Conservation (phyloP, 768 basidiomycete genomes). For the Russula virescens region DNA sequence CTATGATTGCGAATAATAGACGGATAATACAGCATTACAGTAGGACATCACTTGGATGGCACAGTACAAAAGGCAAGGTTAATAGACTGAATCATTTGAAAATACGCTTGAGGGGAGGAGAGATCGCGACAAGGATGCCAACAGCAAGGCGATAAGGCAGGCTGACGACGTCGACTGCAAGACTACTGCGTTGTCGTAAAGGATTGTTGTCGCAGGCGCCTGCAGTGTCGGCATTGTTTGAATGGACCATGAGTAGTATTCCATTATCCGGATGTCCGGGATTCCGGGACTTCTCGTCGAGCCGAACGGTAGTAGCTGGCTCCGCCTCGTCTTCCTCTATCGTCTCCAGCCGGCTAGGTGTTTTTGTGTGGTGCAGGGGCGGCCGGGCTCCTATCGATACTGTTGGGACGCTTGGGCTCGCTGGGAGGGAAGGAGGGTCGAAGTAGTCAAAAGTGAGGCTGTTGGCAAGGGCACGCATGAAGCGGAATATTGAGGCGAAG, state of each 20-base stretch:
- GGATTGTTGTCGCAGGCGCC: neutral
- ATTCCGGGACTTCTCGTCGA: conserved; percentile 7
- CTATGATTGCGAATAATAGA: neutral
- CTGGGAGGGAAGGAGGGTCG: conserved; percentile 9
- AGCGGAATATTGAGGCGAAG: neutral
- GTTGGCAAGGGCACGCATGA: conserved; percentile 8
- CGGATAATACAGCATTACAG: neutral
- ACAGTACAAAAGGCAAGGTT: neutral
- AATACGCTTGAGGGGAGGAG: conserved; percentile 23
- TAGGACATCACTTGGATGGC: neutral
- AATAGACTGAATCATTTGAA: conserved; percentile 3
- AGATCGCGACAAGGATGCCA: conserved; percentile 18
- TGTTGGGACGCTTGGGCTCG: conserved; percentile 23
- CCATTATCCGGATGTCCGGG: conserved; percentile 14
- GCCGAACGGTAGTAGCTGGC: neutral
- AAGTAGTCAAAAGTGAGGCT: conserved; percentile 22
- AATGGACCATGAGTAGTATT: neutral
- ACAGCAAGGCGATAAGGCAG: conserved; percentile 24
- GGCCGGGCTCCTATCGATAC: conserved; percentile 23
- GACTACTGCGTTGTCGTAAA: neutral
- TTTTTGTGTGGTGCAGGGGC: conserved; percentile 28
- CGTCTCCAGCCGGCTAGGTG: conserved; percentile 34
- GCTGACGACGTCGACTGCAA: conserved; percentile 16
- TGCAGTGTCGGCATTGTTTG: neutral
- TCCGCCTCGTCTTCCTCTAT: conserved; percentile 33